Conservation (phyloP, 305 asterid species). For the Plantago rigida region DNA sequence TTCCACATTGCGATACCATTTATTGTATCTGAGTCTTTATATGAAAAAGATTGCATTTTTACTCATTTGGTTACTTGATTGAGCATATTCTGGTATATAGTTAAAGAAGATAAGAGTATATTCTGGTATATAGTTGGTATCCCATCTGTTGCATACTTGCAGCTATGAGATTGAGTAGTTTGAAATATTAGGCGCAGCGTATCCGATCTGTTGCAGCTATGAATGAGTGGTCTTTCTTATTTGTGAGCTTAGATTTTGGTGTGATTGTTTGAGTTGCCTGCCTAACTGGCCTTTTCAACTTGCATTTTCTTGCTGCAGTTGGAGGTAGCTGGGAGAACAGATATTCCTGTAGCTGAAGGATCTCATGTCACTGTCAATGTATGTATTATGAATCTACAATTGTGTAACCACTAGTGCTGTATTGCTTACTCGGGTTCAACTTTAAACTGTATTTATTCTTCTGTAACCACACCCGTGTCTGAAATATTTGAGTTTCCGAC, state of each 20-base stretch:
- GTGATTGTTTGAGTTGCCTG: no score
- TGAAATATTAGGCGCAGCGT: no score
- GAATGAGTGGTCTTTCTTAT: no score
- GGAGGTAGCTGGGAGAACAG: conserved; percentile 89
- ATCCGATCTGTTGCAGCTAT: no score
- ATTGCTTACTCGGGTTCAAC: background rate
- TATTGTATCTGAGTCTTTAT: background rate
- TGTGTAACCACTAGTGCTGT: background rate
- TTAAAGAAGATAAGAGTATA: no score
- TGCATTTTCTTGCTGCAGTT: conserved; percentile 39
- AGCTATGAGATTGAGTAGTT: no score
- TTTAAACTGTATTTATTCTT: background rate
- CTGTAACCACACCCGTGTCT: background rate
- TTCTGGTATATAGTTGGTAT: no score
- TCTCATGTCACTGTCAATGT: conserved; percentile 90
- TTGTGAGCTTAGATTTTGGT: no score
- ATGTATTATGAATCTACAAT: conserved; percentile 29
- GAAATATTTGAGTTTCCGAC: background rate
- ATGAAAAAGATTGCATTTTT: background rate
- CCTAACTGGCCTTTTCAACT: conserved; percentile 15
- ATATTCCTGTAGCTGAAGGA: conserved; percentile 98
- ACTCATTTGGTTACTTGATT: background rate
- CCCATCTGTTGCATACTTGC: no score
- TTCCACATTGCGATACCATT: no score
- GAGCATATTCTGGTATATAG: no score